These are phyloP conservation scores for Coelastrella sp. DNA, from an alignment of 139 green algal species.

Conservation along the genomic window DNA sequence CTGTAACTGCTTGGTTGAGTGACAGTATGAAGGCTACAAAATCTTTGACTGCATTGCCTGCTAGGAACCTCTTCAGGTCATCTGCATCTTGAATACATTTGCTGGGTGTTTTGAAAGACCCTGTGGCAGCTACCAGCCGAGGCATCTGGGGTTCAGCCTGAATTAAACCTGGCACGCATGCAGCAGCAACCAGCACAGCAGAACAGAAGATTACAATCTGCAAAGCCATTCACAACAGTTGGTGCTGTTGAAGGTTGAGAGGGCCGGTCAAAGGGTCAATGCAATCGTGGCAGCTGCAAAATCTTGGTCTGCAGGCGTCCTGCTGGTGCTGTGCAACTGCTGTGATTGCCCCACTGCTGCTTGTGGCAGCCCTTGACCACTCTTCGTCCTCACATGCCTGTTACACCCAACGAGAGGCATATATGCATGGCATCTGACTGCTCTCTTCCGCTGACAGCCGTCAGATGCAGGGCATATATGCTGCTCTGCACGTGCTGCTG, in stretches of 20 bases:
- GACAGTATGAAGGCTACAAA: constrained; percentile 90
- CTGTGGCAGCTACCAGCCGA: neutral
- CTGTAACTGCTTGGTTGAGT: constrained; percentile 73
- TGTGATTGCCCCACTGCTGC: no score
- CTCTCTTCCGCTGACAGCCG: no score
- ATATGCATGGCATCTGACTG: neutral
- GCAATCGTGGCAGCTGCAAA: no score
- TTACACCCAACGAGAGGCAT: neutral
- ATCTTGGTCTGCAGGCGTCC: no score
- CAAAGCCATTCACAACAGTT: neutral
- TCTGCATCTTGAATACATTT: constrained; percentile 26
- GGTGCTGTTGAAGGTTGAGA: no score
- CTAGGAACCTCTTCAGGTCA: constrained; percentile 70
- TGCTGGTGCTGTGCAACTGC: no score
- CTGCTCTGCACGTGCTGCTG: no score
- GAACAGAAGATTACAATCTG: neutral
- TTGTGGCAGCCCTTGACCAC: no score
- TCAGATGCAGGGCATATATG: no score
- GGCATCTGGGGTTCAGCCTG: constrained; percentile 29
- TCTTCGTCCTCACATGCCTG: no score
- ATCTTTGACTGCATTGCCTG: constrained; percentile 53
- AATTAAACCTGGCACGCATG: neutral
- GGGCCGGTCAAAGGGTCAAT: no score
- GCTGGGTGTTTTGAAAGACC: neutral
- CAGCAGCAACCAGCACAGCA: neutral